Percentiles rank a stretch among this genome's conserved stretches.
These are phyloP conservation scores for Eremochloa ophiuroides DNA, from an alignment of 176 grass and related monocot species.

Conservation along the genomic window DNA sequence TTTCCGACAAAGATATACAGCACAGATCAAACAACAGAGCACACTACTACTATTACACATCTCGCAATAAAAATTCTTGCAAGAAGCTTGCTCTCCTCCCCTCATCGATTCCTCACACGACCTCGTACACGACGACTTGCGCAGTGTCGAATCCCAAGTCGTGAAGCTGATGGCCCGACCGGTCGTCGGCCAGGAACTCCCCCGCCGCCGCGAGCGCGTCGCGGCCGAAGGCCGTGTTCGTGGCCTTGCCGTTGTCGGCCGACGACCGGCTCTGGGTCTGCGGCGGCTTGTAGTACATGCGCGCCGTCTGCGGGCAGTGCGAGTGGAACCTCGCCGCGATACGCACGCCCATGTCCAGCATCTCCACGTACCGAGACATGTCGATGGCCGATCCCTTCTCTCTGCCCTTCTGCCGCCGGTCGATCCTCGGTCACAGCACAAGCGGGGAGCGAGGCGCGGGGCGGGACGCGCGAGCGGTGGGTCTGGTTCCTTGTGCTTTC, in stretches of 20 bases:
- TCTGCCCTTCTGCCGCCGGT: background rate
- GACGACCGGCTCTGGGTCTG: background rate
- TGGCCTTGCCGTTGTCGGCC: background rate
- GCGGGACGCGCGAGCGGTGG: too few species aligned
- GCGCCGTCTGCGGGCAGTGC: constrained; percentile 72
- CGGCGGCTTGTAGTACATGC: constrained; percentile 85
- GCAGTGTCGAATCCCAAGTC: constrained; percentile 30
- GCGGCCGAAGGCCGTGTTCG: background rate
- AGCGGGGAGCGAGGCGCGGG: too few species aligned
- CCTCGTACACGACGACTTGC: constrained; percentile 34
- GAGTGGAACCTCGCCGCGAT: constrained; percentile 66
- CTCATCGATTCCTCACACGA: background rate
- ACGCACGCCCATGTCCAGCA: constrained; percentile 68
- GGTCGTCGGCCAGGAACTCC: background rate
- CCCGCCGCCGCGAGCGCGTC: background rate
- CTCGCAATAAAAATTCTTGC: background rate
- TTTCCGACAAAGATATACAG: background rate
- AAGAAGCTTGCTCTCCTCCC: background rate
- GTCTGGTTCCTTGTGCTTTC: background rate
- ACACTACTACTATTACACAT: background rate
- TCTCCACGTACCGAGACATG: constrained; percentile 59
- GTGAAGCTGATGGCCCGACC: background rate
- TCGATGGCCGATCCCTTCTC: background rate
- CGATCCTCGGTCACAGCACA: too few species aligned
- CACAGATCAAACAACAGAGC: background rate